phyloP scores from a whole-genome alignment of 225 moss, liverwort and hornwort genomes.

The Ulota crispa region DNA sequence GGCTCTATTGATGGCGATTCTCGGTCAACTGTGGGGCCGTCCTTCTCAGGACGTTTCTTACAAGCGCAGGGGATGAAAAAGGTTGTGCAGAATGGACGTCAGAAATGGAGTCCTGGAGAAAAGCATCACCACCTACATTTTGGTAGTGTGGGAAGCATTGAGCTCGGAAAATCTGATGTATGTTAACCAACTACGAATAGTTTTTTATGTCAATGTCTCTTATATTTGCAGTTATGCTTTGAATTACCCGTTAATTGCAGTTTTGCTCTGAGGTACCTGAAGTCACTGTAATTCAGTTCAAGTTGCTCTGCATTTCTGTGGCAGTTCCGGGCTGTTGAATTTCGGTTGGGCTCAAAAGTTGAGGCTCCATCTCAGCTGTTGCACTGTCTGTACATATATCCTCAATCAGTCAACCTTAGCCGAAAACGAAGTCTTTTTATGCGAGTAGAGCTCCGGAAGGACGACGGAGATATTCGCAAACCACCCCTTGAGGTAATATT shows the following conservation, averaged over 20 bases:
- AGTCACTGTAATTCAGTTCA: slow-evolving; percentile 12
- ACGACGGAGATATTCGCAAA: slow-evolving; percentile 83
- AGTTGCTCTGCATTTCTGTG: slow-evolving; percentile 27
- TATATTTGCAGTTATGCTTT: slow-evolving; percentile 4
- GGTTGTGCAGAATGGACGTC: slow-evolving; percentile 63
- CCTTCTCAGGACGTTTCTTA: slow-evolving; percentile 59
- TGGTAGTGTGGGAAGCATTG: slow-evolving; percentile 73
- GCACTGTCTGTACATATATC: slow-evolving; percentile 91
- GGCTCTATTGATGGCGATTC: slow-evolving; percentile 78
- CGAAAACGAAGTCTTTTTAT: slow-evolving; percentile 88
- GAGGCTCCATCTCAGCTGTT: slow-evolving; percentile 77
- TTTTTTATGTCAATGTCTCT: not conserved
- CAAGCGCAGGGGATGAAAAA: slow-evolving; percentile 55
- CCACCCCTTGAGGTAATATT: slow-evolving; percentile 75
- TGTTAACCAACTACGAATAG: slow-evolving; percentile 8
- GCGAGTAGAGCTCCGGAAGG: slow-evolving; percentile 85
- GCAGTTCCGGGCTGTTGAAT: slow-evolving; percentile 96
- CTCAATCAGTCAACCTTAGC: slow-evolving; percentile 81
- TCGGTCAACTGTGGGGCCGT: slow-evolving; percentile 54
- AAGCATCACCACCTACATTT: slow-evolving; percentile 62
- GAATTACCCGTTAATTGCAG: not conserved
- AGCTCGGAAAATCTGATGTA: slow-evolving; percentile 72
- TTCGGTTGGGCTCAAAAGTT: slow-evolving; percentile 68
- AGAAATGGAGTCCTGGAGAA: slow-evolving; percentile 65
- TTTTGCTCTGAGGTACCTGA: not conserved